A percentile compares a stretch with the other conserved stretches of the same genome.
Conservation (phyloP, 306 rosid species). For the Canavalia ensiformis region DNA sequence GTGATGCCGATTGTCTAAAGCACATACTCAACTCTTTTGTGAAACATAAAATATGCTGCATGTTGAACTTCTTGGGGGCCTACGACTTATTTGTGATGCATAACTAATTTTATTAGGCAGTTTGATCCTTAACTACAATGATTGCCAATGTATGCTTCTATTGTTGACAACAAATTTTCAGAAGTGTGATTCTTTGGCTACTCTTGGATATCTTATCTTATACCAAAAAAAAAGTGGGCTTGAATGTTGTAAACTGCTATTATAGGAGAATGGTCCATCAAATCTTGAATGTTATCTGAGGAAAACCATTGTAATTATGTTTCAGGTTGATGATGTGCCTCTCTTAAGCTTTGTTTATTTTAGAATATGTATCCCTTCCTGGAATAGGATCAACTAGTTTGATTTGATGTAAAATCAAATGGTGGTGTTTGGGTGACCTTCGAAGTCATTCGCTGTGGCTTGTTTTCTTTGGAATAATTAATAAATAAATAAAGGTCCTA, state of each 20-base stretch:
- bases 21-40: not conserved
- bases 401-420: conserved; percentile 23
- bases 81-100: conserved; percentile 11
- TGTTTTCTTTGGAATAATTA: conserved; percentile 22
- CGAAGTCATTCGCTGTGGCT: conserved; percentile 15
- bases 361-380: conserved; percentile 26
- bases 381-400: conserved; percentile 39
- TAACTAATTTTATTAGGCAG: conserved; percentile 36
- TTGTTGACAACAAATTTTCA: conserved; percentile 1
- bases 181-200: conserved; percentile 41
- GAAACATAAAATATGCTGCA: conserved; percentile 19
- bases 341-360: conserved; percentile 34
- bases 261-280: conserved; percentile 12
- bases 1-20: conserved; percentile 21
- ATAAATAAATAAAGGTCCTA: conserved; percentile 5
- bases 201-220: conserved; percentile 12
- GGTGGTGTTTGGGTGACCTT: not conserved
- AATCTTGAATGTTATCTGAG: conserved; percentile 39
- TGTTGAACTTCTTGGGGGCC: conserved; percentile 16
- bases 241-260: conserved; percentile 23
- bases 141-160: conserved; percentile 29
- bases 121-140: conserved; percentile 38
- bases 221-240: not conserved
- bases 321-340: conserved; percentile 5
- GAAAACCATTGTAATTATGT: conserved; percentile 32